Evolutionary conservation across 306 rosid species (phyloP).

Genomic region (Begonia peltatifolia): DNA sequence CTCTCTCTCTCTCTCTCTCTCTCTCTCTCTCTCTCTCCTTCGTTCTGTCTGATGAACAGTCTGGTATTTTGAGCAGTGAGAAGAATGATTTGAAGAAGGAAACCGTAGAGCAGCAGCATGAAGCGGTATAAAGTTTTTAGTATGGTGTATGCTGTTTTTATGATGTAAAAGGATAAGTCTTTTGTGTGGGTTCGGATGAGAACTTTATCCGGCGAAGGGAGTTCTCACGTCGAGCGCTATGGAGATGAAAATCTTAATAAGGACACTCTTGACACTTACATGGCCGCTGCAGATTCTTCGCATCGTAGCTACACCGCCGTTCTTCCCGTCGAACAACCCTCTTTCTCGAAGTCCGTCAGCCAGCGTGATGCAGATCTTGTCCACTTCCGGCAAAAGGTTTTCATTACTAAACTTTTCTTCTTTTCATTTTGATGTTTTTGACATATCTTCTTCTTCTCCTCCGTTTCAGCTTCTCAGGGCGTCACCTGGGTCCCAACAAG

Average conservation of each 20-base stretch:
- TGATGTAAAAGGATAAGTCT: too few relatives aligned
- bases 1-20: not conserved
- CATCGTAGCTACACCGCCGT: not conserved
- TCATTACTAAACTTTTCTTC: not conserved
- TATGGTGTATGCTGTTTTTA: not conserved
- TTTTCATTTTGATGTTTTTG: not conserved
- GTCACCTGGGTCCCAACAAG: conserved; percentile 18
- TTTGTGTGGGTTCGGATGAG: conserved; percentile 28
- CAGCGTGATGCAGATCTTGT: conserved; percentile 36
- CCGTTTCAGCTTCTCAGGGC: conserved; percentile 33
- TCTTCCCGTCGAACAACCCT: conserved; percentile 1
- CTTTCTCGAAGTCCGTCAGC: conserved; percentile 9
- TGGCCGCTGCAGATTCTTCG: conserved; percentile 20
- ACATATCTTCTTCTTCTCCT: not conserved
- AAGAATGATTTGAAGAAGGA: conserved; percentile 25
- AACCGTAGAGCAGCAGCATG: conserved; percentile 32
- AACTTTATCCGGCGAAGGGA: not conserved
- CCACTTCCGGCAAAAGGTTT: conserved; percentile 30
- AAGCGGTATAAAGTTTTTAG: conserved; percentile 12
- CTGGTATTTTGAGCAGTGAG: conserved; percentile 25
- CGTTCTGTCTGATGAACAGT: not conserved
- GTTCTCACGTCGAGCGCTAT: conserved; percentile 42
- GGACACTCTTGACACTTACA: conserved; percentile 16
- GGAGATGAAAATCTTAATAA: conserved; percentile 19
- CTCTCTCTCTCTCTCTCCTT: not conserved